Percentiles rank a stretch among this genome's conserved stretches.
These are phyloP conservation scores for Keithomyces neogunnii DNA, from an alignment of 2,329 filamentous ascomycete species.

Conservation along the genomic window DNA sequence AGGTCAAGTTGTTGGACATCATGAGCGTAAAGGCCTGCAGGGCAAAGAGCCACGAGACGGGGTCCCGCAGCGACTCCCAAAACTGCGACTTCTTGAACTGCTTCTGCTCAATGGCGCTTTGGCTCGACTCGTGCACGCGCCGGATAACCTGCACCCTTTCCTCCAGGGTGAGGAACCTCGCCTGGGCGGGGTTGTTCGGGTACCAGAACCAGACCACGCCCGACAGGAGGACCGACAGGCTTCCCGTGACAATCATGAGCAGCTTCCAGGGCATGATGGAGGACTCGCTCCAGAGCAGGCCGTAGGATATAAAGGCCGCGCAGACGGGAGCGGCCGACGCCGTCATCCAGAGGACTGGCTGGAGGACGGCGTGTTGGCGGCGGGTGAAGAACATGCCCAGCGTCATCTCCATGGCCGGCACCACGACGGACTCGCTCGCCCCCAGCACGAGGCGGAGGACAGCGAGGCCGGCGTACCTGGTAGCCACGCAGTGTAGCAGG, in stretches of 20 bases:
- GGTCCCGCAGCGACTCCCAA: conserved; percentile 18
- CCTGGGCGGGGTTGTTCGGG: conserved; percentile 29
- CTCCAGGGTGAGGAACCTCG: conserved; percentile 28
- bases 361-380: conserved; percentile 20
- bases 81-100: conserved; percentile 24
- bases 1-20: conserved; percentile 30
- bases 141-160: conserved; percentile 30
- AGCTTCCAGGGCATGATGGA: conserved; percentile 28
- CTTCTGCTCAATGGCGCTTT: conserved; percentile 29
- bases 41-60: conserved; percentile 22
- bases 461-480: conserved; percentile 25
- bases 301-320: conserved; percentile 31
- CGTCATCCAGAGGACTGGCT: conserved; percentile 23
- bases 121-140: conserved; percentile 21
- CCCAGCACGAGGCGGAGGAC: conserved; percentile 28
- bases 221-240: conserved; percentile 24
- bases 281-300: conserved; percentile 26
- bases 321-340: conserved; percentile 25
- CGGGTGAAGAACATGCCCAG: conserved; percentile 31
- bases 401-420: conserved; percentile 32
- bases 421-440: conserved; percentile 24
- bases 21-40: conserved; percentile 24
- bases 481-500: conserved; percentile 25
- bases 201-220: conserved; percentile 26
- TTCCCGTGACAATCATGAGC: conserved; percentile 30